Evolutionary conservation across 768 basidiomycete species (phyloP).

Genomic region (Gymnopilus junonius): DNA sequence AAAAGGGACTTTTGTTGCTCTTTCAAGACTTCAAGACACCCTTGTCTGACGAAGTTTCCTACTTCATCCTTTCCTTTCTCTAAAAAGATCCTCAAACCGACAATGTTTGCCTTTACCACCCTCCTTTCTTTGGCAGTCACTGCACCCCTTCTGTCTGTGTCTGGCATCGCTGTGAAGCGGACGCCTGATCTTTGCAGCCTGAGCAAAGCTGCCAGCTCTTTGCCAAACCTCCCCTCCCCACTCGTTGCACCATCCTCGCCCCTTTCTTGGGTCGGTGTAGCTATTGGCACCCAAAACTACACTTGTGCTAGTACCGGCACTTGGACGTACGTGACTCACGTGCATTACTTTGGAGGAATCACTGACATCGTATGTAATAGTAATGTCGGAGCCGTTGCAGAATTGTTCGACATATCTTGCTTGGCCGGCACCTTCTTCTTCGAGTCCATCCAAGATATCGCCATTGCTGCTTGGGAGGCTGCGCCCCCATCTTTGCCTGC

Average conservation of each 20-base stretch:
- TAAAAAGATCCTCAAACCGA: background rate
- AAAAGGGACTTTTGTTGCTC: constrained; percentile 3
- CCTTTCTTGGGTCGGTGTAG: constrained; percentile 48
- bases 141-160: constrained; percentile 16
- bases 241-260: constrained; percentile 39
- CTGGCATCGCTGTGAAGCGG: constrained; percentile 15
- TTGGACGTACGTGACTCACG: constrained; percentile 43
- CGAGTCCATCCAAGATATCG: constrained; percentile 28
- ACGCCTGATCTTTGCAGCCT: constrained; percentile 26
- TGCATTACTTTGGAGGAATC: background rate
- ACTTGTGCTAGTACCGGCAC: constrained; percentile 49
- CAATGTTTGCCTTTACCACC: constrained; percentile 20
- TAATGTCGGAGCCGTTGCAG: constrained; percentile 51
- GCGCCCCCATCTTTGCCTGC: constrained; percentile 23
- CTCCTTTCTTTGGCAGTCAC: constrained; percentile 16
- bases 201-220: constrained; percentile 21
- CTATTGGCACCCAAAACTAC: constrained; percentile 58
- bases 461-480: constrained; percentile 20
- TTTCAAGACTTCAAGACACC: constrained; percentile 13
- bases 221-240: constrained; percentile 27
- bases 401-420: constrained; percentile 62
- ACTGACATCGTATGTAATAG: constrained; percentile 28
- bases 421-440: constrained; percentile 36
- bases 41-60: constrained; percentile 17
- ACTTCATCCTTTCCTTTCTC: constrained; percentile 1